Percentiles rank a stretch among this genome's conserved stretches.
phyloP scores from a whole-genome alignment of 441 rosid species.

The Syzygium syzygioides region DNA sequence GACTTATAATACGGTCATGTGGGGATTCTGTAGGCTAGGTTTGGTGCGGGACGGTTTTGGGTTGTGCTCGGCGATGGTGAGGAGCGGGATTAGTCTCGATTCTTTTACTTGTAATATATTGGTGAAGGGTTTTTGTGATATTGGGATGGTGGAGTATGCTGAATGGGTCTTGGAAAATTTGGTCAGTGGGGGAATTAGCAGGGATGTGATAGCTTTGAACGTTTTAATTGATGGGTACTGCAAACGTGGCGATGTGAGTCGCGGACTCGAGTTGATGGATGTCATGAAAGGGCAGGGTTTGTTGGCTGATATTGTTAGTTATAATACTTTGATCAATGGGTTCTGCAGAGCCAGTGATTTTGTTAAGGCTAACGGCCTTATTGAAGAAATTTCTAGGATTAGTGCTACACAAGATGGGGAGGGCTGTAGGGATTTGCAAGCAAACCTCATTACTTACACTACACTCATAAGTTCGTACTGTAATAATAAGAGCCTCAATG shows the following conservation, averaged over 20 bases:
- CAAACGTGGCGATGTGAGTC: conserved; percentile 34
- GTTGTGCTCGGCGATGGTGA: conserved; percentile 69
- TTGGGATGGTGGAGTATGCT: conserved; percentile 43
- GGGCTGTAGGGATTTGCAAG: conserved; percentile 21
- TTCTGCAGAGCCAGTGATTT: conserved; percentile 56
- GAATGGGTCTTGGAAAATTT: conserved; percentile 53
- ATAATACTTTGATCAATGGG: conserved; percentile 57
- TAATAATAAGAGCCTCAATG: conserved; percentile 47
- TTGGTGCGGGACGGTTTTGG: conserved; percentile 52
- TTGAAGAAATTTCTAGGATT: conserved; percentile 38
- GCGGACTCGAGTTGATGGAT: conserved; percentile 36
- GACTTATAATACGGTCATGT: conserved; percentile 66
- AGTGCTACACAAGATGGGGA: conserved; percentile 5
- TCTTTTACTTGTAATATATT: conserved; percentile 62
- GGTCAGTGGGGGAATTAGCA: conserved; percentile 32
- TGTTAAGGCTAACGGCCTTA: conserved; percentile 45
- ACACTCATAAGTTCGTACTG: conserved; percentile 59
- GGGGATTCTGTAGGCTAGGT: conserved; percentile 75
- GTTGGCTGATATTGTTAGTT: conserved; percentile 49
- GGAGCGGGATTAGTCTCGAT: conserved; percentile 52
- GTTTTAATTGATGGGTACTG: conserved; percentile 58
- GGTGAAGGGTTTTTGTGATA: conserved; percentile 69
- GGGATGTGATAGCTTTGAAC: conserved; percentile 46
- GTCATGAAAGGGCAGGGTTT: conserved; percentile 43
- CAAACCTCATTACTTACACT: conserved; percentile 61